Evolutionary conservation across 768 basidiomycete species (phyloP).

Genomic region (Tulasnella sp.): DNA sequence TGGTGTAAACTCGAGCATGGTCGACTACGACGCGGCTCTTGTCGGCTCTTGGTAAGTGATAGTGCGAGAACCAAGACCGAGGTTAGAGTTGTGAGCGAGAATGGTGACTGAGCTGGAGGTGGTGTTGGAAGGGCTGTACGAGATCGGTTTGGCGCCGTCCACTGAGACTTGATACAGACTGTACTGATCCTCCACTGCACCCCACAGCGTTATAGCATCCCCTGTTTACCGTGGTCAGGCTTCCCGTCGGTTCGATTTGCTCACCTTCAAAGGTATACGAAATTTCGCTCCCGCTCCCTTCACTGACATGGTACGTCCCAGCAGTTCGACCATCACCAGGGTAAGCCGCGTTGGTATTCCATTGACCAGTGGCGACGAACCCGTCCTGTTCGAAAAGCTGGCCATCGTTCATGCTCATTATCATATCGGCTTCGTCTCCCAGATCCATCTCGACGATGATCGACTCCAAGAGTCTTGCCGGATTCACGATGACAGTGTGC

Average conservation of each 20-base stretch:
- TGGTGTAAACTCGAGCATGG: not conserved
- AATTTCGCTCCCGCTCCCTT: not conserved
- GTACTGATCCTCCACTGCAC: not conserved
- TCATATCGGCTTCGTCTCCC: not conserved
- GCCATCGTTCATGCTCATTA: not conserved
- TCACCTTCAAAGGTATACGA: conserved; percentile 1
- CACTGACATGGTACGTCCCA: not conserved
- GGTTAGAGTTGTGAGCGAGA: conserved; percentile 8
- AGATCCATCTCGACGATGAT: conserved; percentile 1
- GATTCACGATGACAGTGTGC: not conserved
- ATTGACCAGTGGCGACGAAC: not conserved
- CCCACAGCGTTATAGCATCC: conserved; percentile 8
- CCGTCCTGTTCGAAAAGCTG: not conserved
- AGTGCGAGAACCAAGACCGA: not conserved
- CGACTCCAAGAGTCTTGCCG: not conserved
- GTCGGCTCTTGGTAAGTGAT: not conserved
- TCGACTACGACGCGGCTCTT: not conserved
- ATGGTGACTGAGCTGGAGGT: not conserved
- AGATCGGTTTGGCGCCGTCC: not conserved
- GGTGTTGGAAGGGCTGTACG: not conserved
- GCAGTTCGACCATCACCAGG: not conserved
- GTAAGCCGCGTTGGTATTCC: not conserved
- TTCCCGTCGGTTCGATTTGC: not conserved
- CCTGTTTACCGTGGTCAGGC: conserved; percentile 29
- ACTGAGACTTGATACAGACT: not conserved